Evolutionary conservation across 2,329 filamentous ascomycete genomes (phyloP), one percentile per base, ranked within the genome.

Genomic region (Drechslera avenae): DNA sequence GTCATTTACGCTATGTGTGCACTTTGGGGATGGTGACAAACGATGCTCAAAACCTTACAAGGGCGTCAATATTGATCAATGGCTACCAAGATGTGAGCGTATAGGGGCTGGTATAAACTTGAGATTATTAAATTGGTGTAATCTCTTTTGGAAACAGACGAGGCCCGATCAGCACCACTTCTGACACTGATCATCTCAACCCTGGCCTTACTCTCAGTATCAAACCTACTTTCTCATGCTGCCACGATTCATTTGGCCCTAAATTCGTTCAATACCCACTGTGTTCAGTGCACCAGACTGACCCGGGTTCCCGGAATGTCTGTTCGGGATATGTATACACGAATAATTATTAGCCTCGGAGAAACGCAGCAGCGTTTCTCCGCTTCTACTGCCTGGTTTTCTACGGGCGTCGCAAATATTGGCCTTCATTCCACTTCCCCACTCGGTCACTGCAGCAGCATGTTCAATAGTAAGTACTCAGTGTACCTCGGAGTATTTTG

Each of bases 271-370:
- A 19, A 31, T 42, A n/a, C 32, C 13, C 12, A 33, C 18, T 4
- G 30, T 7, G 13, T 42, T 26, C 19, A 33, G 17, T 28, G 44
- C 39, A 43, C 34, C 33, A 23, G 14, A 26, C n/a, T 35, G n/a
- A 33, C 28, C 37, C 16, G 19, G 33, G 33, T 43, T 19, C 6
- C 21, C 26, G 39, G 33, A 14, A 34, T 37, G 7, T 48, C 13
- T 16, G 28, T 35, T 33, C 26, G 37, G 36, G 33, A 48, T 33
- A 33, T 32, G 31, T 28, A 35, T 13, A n/a, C n/a, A n/a, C n/a
- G 43, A 52, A 42, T 26, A 34, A 34, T 34, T 32, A 17, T 33
- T 42, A 52, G 39, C 44, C 39, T 26, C 33, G 44, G 49, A 17
- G 26, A 17, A 48, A 42, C 28, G 47, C 39, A 34, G 17, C 17